Evolutionary conservation across 2,329 filamentous ascomycete genomes (phyloP), one percentile per base, ranked within the genome.

Genomic region (Diaporthe aspalathi): DNA sequence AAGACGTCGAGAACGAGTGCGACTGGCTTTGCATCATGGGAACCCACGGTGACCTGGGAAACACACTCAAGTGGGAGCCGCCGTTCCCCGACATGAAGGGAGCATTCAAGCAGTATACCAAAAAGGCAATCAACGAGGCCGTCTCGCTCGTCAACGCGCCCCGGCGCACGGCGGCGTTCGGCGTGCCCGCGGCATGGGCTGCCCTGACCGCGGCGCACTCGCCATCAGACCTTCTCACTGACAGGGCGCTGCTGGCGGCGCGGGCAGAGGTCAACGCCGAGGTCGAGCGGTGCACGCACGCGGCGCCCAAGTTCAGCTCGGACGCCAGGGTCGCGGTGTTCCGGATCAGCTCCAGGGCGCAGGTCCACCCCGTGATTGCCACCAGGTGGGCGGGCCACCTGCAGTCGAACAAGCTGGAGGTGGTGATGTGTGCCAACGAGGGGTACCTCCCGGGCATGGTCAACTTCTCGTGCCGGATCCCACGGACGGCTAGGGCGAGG

Each of bases 351-450:
- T 90, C 87, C 1, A 79, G 81, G 32, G 88, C 89, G 1, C 91
- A 92, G 75, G 84, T 93, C 0, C 91, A 93, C 76, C 89, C 90
- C 0, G 84, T 92, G 2, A 90, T 93, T 70, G 90, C 91, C 2
- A 91, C 89, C 5, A 83, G 90, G 14, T 92, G 91, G 91, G 87
- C 90, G 0, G 87, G 88, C 0, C 84, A 88, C 73, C 81, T 93
- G 4, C 85, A 85, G 57, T 89, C 88, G 1, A 82, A 86, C 60
- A 86, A 86, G 68, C 82, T 92, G 1, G 87, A 92, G 75, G 88
- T 92, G 1, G 83, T 93, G 9, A 83, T 92, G 74, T 90, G 90
- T 5, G 91, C 90, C 0, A 93, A 93, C 70, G 87, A 90, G 70
- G 90, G 90, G 0, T 93, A 92, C 74, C 77, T 91, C 0, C 85